Conservation (phyloP, 495 filamentous ascomycete genomes). For the Chaetomidium leptoderma region DNA sequence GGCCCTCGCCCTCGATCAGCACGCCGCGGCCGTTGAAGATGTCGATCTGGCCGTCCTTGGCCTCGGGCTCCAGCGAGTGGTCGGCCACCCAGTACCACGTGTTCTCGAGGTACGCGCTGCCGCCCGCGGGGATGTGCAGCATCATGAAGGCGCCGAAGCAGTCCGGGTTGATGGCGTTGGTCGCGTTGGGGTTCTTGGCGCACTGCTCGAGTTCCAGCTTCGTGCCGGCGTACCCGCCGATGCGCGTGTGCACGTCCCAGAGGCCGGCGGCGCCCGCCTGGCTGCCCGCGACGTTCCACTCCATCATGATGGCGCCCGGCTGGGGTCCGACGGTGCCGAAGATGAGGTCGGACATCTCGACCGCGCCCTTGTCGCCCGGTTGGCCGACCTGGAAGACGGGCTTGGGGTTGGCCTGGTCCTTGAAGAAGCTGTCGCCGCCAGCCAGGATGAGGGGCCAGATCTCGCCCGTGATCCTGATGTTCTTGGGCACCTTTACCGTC, state of each 20-base stretch:
- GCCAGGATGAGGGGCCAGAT: conserved; percentile 88
- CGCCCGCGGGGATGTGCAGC: conserved; percentile 68
- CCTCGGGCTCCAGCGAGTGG: conserved; percentile 76
- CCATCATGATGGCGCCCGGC: conserved; percentile 81
- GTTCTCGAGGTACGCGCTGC: conserved; percentile 81
- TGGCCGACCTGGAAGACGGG: conserved; percentile 75
- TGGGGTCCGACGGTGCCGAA: conserved; percentile 73
- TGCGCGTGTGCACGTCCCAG: conserved; percentile 91
- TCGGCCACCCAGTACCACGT: conserved; percentile 95
- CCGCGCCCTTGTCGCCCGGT: conserved; percentile 67
- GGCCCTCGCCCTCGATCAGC: conserved; percentile 62
- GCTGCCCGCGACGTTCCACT: conserved; percentile 78
- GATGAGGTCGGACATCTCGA: conserved; percentile 81
- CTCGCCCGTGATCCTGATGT: conserved; percentile 82
- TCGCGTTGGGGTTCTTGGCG: conserved; percentile 60
- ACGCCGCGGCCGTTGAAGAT: conserved; percentile 89
- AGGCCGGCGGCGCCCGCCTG: conserved; percentile 68
- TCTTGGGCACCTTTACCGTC: conserved; percentile 76
- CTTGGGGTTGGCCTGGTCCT: conserved; percentile 63
- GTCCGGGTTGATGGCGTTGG: conserved; percentile 47
- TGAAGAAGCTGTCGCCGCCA: conserved; percentile 60
- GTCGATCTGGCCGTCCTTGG: conserved; percentile 81
- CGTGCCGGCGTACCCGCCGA: conserved; percentile 78
- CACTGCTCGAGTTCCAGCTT: conserved; percentile 73
- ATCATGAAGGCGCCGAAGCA: conserved; percentile 79